Evolutionary conservation across 2,329 filamentous ascomycete species (phyloP).

Genomic region (Pseudogymnoascus sp.): DNA sequence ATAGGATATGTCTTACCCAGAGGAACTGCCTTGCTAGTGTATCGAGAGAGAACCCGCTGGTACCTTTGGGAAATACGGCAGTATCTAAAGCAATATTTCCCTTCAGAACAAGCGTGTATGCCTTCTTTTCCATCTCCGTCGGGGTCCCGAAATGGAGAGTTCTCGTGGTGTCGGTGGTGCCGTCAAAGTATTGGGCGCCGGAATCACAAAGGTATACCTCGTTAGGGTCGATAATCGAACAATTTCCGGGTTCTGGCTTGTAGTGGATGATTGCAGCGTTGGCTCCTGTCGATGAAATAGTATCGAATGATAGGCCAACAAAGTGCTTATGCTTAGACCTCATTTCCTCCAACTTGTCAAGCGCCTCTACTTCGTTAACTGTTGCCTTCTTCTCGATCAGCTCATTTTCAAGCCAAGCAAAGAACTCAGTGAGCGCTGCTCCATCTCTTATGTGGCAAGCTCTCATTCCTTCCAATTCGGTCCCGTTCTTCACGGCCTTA

Average conservation of each 20-base stretch:
- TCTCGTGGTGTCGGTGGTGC: constrained; percentile 91
- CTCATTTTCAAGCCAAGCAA: constrained; percentile 93
- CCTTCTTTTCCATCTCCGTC: constrained; percentile 73
- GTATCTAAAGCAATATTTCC: constrained; percentile 84
- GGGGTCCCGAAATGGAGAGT: constrained; percentile 89
- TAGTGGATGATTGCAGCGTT: constrained; percentile 90
- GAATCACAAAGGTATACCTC: constrained; percentile 94
- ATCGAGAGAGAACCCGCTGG: constrained; percentile 87
- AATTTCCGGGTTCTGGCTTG: constrained; percentile 75
- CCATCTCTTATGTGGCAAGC: constrained; percentile 91
- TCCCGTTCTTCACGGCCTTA: constrained; percentile 90
- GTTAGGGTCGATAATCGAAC: constrained; percentile 74
- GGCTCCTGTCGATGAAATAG: constrained; percentile 88
- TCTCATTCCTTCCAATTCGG: constrained; percentile 86
- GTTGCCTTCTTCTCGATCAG: constrained; percentile 63
- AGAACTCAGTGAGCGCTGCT: constrained; percentile 82
- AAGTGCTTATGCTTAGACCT: constrained; percentile 65
- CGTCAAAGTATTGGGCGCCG: constrained; percentile 91
- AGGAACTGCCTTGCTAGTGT: constrained; percentile 81
- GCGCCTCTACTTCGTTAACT: constrained; percentile 84
- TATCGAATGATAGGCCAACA: constrained; percentile 86
- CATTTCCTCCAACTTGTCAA: constrained; percentile 78
- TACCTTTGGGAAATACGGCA: constrained; percentile 88
- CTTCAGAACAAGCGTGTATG: constrained; percentile 91
- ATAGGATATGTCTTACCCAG: constrained; percentile 54